A percentile compares a stretch with the other conserved stretches of the same genome.
Conservation (phyloP, 306 rosid genomes). For the Hippophae gyantsensis region DNA sequence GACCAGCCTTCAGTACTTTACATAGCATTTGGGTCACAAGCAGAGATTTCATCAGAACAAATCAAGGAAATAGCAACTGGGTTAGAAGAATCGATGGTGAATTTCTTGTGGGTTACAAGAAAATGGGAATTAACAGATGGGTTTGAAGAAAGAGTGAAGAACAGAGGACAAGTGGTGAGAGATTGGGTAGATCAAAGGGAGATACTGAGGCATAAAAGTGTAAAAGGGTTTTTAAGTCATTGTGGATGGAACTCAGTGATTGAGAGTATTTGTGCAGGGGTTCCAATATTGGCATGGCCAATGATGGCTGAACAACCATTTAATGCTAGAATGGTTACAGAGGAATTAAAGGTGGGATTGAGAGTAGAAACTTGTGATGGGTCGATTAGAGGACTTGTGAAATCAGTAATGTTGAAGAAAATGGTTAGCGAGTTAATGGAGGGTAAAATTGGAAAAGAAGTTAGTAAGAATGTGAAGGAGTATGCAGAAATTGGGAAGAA, state of each 20-base stretch:
- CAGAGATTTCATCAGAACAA: slow-evolving; percentile 22
- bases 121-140: slow-evolving; percentile 7
- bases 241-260: background rate
- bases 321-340: background rate
- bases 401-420: no score
- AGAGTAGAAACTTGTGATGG: no score
- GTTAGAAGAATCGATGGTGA: slow-evolving; percentile 27
- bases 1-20: slow-evolving; percentile 21
- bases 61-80: slow-evolving; percentile 34
- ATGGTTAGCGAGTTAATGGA: no score
- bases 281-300: background rate
- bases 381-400: no score
- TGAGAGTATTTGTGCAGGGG: background rate
- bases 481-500: no score
- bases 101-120: slow-evolving; percentile 34
- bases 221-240: background rate
- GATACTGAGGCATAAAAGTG: background rate
- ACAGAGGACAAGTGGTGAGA: background rate
- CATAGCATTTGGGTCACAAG: slow-evolving; percentile 42
- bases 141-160: background rate
- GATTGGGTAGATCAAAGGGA: background rate
- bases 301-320: background rate
- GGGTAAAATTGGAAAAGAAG: no score
- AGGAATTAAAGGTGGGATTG: background rate
- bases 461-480: no score